phyloP scores from a whole-genome alignment of 257 asterid species.

The Pogostemon cablin region DNA sequence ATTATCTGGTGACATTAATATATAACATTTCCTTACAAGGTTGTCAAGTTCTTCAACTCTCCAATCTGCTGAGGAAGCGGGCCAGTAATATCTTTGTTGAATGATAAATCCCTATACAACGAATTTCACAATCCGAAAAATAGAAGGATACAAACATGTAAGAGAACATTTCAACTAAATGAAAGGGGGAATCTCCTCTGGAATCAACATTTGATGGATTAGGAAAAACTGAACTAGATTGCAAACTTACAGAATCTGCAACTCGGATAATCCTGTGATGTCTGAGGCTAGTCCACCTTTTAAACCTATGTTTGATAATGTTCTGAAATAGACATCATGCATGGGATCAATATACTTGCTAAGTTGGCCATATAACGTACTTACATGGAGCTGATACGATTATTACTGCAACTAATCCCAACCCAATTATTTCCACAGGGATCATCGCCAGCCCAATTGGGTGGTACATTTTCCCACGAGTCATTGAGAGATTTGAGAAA shows the following conservation, averaged over 20 bases:
- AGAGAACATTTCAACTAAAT: too few relatives aligned
- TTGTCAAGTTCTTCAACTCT: conserved; percentile 55
- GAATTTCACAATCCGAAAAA: not conserved
- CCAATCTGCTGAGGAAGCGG: conserved; percentile 69
- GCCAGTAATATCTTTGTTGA: conserved; percentile 67
- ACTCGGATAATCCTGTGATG: conserved; percentile 54
- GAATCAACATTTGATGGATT: not conserved
- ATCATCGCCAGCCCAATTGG: conserved; percentile 67
- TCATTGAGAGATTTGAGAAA: conserved; percentile 49
- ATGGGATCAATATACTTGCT: not conserved
- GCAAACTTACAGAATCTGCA: conserved; percentile 72
- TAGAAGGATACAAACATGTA: too few relatives aligned
- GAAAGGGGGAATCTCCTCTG: too few relatives aligned
- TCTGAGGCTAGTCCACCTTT: conserved; percentile 73
- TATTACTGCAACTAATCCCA: conserved; percentile 56
- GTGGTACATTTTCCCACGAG: conserved; percentile 62
- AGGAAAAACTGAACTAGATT: not conserved
- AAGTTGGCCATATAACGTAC: not conserved
- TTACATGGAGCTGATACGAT: conserved; percentile 62
- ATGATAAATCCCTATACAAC: conserved; percentile 79
- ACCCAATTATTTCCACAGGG: conserved; percentile 75
- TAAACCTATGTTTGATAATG: conserved; percentile 58
- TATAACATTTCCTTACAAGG: conserved; percentile 62
- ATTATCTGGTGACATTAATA: not conserved
- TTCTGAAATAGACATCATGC: conserved; percentile 46